Evolutionary conservation across 75 land plant genomes (phyloP).

Genomic region (Cupressus sempervirens): DNA sequence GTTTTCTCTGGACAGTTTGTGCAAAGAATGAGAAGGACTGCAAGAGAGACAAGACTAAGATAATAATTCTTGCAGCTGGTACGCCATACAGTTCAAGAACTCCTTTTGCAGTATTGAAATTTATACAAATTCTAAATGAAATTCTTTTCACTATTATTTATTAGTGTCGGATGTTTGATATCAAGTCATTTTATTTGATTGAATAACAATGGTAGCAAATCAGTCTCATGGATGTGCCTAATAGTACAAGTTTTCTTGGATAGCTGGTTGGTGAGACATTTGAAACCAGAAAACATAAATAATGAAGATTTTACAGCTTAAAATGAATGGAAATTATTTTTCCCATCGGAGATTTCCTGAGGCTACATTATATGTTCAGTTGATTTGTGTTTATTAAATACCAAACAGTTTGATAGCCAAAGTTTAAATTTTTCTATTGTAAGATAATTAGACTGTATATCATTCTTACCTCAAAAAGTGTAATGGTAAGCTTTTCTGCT

Average conservation of each 20-base stretch:
- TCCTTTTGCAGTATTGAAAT: not conserved
- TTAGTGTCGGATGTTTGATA: not conserved
- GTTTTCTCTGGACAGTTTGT: not conserved
- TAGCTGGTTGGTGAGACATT: not conserved
- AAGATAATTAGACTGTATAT: too few relatives aligned
- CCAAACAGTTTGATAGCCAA: too few relatives aligned
- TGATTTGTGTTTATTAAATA: too few relatives aligned
- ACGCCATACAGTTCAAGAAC: not conserved
- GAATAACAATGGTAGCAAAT: not conserved
- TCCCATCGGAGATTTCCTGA: not conserved
- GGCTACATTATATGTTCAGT: not conserved
- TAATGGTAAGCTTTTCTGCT: too few relatives aligned
- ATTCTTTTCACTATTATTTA: not conserved
- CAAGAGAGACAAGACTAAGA: not conserved
- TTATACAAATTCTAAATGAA: not conserved
- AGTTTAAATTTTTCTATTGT: too few relatives aligned
- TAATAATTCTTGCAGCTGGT: conserved; percentile 11
- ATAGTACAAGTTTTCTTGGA: not conserved
- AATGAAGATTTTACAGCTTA: not conserved
- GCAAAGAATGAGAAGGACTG: not conserved
- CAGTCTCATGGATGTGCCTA: not conserved
- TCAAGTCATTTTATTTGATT: not conserved
- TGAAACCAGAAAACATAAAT: not conserved
- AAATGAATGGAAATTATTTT: not conserved
- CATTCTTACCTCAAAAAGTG: too few relatives aligned